Base-by-base conservation (phyloP, 2,329 filamentous ascomycete species). In the Pseudogymnoascus sp. region DNA sequence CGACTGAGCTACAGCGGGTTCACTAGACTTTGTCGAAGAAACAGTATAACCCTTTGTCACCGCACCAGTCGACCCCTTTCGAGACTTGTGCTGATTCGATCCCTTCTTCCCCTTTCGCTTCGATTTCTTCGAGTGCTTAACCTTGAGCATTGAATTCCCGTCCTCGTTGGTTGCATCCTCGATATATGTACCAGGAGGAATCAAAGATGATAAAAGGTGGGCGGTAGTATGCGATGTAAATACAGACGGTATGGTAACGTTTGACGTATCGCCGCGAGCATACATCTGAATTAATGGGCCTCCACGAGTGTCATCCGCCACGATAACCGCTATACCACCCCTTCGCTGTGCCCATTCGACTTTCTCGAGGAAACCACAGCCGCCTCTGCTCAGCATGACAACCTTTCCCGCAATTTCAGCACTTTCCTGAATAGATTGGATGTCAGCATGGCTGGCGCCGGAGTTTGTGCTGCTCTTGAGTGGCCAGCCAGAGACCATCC, bases 211-310 rank as follows among this genome's bases (percentile, higher is more conserved):
- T 15, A 99, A 82, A 13, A 99, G 81, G 74, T 97, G 93, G 1
- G 95, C 95, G 0, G 93, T 97, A 0, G 92, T 97, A 69, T 95
- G 87, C 0, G 93, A 96, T 0, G 95, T 97, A 76, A 99, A 99
- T 9, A 97, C 82, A 0, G 95, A 91, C 1, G 95, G 93, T 62
- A 99, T 97, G 0, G 91, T 91, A 68, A 97, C 85, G 71, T 97
- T 96, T 35, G 93, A 96, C 3, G 93, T 96, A 73, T 97, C 93
- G 38, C 93, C 95, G 71, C 90, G 87, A n/a, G 95, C 95, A 75
- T 96, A 97, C 95, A 99, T 99, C 70, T 96, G 95, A 61, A 97
- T 90, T 66, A 99, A 78, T 36, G 89, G 89, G 3, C 92, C 93
- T 50, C 93, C 93, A 66, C 90, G 89, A 64, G 90, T 88, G 74